phyloP scores from a whole-genome alignment of 2,329 filamentous ascomycete species.

The Talaromyces atroroseus region DNA sequence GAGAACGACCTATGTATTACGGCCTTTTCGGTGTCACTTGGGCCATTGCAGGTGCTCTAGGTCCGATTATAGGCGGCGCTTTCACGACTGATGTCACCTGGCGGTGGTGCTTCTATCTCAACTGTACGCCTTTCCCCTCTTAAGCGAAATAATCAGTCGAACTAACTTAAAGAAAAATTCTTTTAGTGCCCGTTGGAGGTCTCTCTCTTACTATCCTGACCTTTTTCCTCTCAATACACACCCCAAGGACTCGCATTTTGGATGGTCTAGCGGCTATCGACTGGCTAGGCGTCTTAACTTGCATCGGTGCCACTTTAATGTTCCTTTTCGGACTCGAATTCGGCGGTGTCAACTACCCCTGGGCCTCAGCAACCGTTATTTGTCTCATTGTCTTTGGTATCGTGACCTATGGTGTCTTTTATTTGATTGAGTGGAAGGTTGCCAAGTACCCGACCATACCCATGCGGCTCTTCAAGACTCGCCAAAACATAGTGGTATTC shows the following conservation, averaged over 20 bases:
- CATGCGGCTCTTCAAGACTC: slow-evolving; percentile 60
- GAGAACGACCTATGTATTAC: slow-evolving; percentile 55
- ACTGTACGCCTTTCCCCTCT: slow-evolving; percentile 34
- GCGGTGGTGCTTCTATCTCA: slow-evolving; percentile 59
- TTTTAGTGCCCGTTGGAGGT: slow-evolving; percentile 53
- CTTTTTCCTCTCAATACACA: slow-evolving; percentile 57
- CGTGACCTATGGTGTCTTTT: slow-evolving; percentile 59
- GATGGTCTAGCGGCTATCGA: slow-evolving; percentile 58
- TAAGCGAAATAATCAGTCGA: slow-evolving; percentile 1
- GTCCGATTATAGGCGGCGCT: slow-evolving; percentile 57
- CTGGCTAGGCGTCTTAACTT: slow-evolving; percentile 57
- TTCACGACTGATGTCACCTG: slow-evolving; percentile 56
- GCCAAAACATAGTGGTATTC: slow-evolving; percentile 62
- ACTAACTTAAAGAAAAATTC: neutral
- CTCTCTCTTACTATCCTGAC: slow-evolving; percentile 54
- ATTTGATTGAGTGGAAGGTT: slow-evolving; percentile 65
- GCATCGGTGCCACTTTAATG: slow-evolving; percentile 78
- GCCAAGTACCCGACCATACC: slow-evolving; percentile 77
- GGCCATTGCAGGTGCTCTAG: slow-evolving; percentile 56
- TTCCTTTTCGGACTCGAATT: slow-evolving; percentile 80
- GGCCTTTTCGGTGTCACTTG: slow-evolving; percentile 59
- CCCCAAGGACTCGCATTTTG: slow-evolving; percentile 53
- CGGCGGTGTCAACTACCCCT: slow-evolving; percentile 69
- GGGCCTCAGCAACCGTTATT: slow-evolving; percentile 68
- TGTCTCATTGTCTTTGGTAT: slow-evolving; percentile 72